Percentiles rank a stretch among this genome's conserved stretches.
These are phyloP conservation scores for Saksenaea oblongispora DNA, from an alignment of 371 early-diverging fungal species.

Conservation along the genomic window DNA sequence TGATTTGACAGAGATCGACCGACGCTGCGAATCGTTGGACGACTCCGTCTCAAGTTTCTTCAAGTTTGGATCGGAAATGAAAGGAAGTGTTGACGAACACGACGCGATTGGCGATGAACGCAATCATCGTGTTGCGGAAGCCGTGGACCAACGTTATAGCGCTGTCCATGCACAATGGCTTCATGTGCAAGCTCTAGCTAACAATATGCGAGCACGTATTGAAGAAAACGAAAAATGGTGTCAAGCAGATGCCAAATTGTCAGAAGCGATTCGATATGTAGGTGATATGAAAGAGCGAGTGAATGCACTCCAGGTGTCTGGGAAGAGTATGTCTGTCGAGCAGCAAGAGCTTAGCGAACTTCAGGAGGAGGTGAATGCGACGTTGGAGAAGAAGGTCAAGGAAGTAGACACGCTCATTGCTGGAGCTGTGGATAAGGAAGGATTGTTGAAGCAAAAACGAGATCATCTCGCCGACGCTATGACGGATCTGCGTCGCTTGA, in stretches of 20 bases:
- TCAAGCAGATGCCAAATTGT: constrained; percentile 25
- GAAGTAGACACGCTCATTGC: constrained; percentile 19
- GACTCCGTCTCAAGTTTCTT: constrained; percentile 11
- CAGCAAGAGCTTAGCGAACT: constrained; percentile 31
- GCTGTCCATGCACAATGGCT: constrained; percentile 22
- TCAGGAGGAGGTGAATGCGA: constrained; percentile 22
- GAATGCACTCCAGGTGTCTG: constrained; percentile 26
- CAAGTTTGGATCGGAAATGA: not conserved
- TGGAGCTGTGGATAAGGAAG: constrained; percentile 11
- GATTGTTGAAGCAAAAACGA: constrained; percentile 20
- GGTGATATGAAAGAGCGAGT: constrained; percentile 31
- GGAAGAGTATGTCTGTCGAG: constrained; percentile 17
- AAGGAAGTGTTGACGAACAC: not conserved
- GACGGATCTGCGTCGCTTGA: constrained; percentile 18
- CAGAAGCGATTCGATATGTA: constrained; percentile 30
- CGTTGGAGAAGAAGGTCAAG: constrained; percentile 18
- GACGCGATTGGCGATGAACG: not conserved
- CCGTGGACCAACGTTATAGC: constrained; percentile 11
- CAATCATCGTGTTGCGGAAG: constrained; percentile 4
- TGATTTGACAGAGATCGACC: constrained; percentile 16
- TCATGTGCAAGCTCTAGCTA: constrained; percentile 14
- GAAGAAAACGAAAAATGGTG: constrained; percentile 16
- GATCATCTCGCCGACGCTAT: constrained; percentile 14
- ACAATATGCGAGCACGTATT: constrained; percentile 11
- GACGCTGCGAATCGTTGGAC: constrained; percentile 14